These are phyloP conservation scores for Blastomyces silverae DNA, from an alignment of 2,329 filamentous ascomycete genomes.

Conservation along the genomic window DNA sequence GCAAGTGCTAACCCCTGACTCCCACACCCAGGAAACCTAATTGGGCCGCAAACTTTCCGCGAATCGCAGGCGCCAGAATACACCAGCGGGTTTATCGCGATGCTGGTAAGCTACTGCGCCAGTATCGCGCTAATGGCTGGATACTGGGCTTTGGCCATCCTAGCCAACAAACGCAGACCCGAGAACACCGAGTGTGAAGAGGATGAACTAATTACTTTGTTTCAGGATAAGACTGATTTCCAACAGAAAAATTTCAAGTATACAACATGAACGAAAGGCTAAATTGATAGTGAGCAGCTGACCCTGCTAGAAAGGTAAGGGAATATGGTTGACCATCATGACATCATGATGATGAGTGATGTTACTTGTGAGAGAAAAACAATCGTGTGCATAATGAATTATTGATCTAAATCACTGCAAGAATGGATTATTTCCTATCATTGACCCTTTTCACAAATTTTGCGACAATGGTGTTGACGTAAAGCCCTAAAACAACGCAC, in stretches of 20 bases:
- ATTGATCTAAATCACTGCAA: background rate
- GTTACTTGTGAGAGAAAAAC: background rate
- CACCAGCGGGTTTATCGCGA: conserved; percentile 34
- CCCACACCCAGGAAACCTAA: conserved; percentile 31
- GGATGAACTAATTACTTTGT: conserved; percentile 18
- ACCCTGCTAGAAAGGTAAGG: background rate
- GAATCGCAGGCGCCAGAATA: conserved; percentile 37
- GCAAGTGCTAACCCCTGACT: background rate
- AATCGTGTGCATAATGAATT: background rate
- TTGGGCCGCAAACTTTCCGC: conserved; percentile 41
- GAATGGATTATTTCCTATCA: background rate
- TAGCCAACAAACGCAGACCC: conserved; percentile 20
- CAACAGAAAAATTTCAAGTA: conserved; percentile 26
- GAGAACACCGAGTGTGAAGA: conserved; percentile 11
- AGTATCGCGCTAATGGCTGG: conserved; percentile 29
- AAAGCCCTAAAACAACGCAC: no score
- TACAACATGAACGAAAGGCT: conserved; percentile 21
- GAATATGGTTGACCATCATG: background rate
- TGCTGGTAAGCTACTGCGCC: conserved; percentile 33
- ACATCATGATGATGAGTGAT: background rate
- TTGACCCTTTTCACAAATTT: background rate
- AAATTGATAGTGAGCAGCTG: background rate
- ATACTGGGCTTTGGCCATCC: conserved; percentile 29
- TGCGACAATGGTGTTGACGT: no score
- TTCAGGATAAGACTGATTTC: conserved; percentile 27